Evolutionary conservation across 1,284 basidiomycete species (phyloP), one percentile per base, ranked within the genome.

Genomic region (Papiliotrema fonsecae): DNA sequence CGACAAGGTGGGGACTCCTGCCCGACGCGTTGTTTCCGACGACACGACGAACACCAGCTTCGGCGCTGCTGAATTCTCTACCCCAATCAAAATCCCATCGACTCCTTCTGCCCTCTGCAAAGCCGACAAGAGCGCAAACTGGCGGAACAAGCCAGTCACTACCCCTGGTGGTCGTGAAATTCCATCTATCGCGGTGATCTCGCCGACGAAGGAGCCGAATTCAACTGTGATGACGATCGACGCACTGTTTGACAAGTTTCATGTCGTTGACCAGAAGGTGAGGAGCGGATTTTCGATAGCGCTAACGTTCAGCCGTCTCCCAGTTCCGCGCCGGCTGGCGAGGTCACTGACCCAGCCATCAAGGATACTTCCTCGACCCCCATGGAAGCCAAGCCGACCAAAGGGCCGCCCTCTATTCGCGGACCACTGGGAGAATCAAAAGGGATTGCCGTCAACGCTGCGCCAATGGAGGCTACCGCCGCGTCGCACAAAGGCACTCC

Each of bases 201-300:
- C 41, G 18, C 41, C 41, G n/a, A 7, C 35, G 35, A 35, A 16
- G 25, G 24, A 31, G 26, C 9, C 6, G 5, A 27, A 36, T 9
- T 34, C 28, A 11, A 47, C 45, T 5, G 52, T 64, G 10, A 62
- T 71, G 62, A 69, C 65, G 2, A 60, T 71, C 9, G 65, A 69
- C 39, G 50, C 54, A 30, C 55, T 71, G 4, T 66, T 65, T 34
- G 60, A 66, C 41, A 65, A 61, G 51, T 68, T 67, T 49, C 55
- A 49, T 10, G 30, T 47, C 36, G 35, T 32, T 11, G 28, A 41
- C 19, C 42, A 35, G 2, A 41, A 45, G 13, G 32, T 25, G 24
- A 26, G 39, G 18, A 22, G 24, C 14, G 11, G 6, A 13, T n/a
- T n/a, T n/a, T n/a, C n/a, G n/a, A n/a, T n/a, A n/a, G n/a, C n/a